phyloP scores from a whole-genome alignment of 257 asterid genomes.

The Cordia subcordata region DNA sequence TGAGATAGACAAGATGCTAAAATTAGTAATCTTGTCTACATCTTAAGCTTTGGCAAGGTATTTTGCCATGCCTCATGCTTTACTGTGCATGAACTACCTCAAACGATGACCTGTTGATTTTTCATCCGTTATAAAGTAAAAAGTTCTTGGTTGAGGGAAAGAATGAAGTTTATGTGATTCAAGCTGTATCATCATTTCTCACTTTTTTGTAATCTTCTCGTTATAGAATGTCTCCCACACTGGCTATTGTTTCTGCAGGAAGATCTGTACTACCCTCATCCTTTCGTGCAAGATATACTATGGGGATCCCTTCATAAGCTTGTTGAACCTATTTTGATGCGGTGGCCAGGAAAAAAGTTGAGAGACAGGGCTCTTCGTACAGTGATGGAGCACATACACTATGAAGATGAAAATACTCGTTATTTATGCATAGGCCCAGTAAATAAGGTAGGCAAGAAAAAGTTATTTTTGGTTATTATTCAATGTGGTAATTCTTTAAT shows the following conservation, averaged over 20 bases:
- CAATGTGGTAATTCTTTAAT: too few species aligned
- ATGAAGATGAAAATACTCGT: slow-evolving; percentile 97
- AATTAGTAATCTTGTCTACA: too few species aligned
- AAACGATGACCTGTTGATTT: too few species aligned
- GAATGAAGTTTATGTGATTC: too few species aligned
- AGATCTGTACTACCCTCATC: slow-evolving; percentile 96
- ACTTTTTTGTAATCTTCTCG: slow-evolving; percentile 1
- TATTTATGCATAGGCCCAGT: slow-evolving; percentile 94
- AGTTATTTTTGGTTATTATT: slow-evolving; percentile 5
- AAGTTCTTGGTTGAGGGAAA: too few species aligned
- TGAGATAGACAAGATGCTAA: too few species aligned
- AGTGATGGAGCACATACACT: slow-evolving; percentile 89
- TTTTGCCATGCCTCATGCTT: too few species aligned
- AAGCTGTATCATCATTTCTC: slow-evolving; percentile 1
- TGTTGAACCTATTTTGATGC: slow-evolving; percentile 81
- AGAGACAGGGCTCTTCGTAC: slow-evolving; percentile 71
- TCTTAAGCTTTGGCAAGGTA: too few species aligned
- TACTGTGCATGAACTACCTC: too few species aligned
- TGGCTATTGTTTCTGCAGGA: slow-evolving; percentile 50
- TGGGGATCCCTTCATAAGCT: slow-evolving; percentile 86
- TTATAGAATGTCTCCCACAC: slow-evolving; percentile 6
- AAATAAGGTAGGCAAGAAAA: slow-evolving; percentile 62
- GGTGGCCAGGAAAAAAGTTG: slow-evolving; percentile 89
- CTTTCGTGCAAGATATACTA: slow-evolving; percentile 78
- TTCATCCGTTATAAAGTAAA: too few species aligned